Conservation (phyloP, 225 moss, liverwort and hornwort genomes). For the Rhytidiadelphus loreus region DNA sequence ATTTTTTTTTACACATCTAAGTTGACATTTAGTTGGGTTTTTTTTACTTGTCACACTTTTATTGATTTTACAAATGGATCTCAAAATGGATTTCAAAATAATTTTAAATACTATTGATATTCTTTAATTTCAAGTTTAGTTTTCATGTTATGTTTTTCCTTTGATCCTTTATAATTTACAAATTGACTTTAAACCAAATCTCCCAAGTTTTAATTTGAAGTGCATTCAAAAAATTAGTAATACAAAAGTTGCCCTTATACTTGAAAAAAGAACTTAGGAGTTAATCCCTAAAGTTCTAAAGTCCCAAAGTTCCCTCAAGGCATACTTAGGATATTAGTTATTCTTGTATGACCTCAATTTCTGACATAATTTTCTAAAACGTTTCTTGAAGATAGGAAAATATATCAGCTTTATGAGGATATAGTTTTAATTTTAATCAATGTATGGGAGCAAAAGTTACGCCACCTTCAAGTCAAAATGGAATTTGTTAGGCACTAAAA, state of each 20-base stretch:
- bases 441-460: background rate
- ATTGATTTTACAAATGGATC: background rate
- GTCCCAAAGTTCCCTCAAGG: no score
- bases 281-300: background rate
- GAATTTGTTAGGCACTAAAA: fast-evolving
- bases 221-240: background rate
- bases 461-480: background rate
- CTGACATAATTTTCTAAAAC: fast-evolving
- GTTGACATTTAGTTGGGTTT: no score
- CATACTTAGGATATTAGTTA: no score
- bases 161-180: background rate
- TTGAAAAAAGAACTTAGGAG: background rate
- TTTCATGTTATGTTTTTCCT: background rate
- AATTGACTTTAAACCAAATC: background rate
- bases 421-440: background rate
- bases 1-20: no score
- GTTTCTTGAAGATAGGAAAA: background rate
- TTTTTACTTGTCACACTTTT: background rate
- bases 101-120: background rate
- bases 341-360: no score
- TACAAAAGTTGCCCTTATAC: background rate
- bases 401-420: background rate
- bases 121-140: background rate
- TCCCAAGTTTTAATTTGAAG: background rate
- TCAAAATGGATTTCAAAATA: background rate